Conservation (phyloP, 805 yeast genomes). For the Kockiozyma suomiensis region DNA sequence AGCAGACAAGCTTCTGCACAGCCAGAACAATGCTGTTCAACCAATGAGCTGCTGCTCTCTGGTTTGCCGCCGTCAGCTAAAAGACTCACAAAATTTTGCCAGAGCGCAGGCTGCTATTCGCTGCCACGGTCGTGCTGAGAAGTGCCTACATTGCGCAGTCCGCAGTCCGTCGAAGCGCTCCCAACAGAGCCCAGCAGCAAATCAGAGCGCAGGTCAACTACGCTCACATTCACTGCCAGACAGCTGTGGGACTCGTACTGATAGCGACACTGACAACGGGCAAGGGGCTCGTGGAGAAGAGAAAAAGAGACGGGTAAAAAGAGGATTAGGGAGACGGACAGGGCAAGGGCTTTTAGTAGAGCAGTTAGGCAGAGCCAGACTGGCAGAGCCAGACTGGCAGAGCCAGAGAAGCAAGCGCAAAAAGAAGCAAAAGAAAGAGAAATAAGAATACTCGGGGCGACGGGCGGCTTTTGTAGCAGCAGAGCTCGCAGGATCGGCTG, state of each 20-base stretch:
- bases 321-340: too few species aligned
- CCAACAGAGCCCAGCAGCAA: not conserved
- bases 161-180: not conserved
- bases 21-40: not conserved
- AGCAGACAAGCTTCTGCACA: too few species aligned
- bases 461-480: slow-evolving; percentile 7
- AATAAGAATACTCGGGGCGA: too few species aligned
- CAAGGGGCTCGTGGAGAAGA: too few species aligned
- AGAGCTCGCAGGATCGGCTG: not conserved
- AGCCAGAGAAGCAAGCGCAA: too few species aligned
- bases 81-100: not conserved
- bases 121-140: slow-evolving; percentile 4
- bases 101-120: slow-evolving; percentile 1
- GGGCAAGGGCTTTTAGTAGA: too few species aligned
- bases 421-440: not conserved
- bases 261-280: not conserved
- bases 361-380: not conserved
- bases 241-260: not conserved
- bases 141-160: not conserved
- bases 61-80: not conserved
- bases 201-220: not conserved
- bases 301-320: too few species aligned
- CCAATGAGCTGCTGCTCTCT: not conserved
- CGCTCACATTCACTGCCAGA: not conserved
- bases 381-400: not conserved